Percentiles rank a stretch among this genome's conserved stretches.
Evolutionary conservation across 2,329 filamentous ascomycete species (phyloP).

Genomic region (Rachicladosporium sp.): DNA sequence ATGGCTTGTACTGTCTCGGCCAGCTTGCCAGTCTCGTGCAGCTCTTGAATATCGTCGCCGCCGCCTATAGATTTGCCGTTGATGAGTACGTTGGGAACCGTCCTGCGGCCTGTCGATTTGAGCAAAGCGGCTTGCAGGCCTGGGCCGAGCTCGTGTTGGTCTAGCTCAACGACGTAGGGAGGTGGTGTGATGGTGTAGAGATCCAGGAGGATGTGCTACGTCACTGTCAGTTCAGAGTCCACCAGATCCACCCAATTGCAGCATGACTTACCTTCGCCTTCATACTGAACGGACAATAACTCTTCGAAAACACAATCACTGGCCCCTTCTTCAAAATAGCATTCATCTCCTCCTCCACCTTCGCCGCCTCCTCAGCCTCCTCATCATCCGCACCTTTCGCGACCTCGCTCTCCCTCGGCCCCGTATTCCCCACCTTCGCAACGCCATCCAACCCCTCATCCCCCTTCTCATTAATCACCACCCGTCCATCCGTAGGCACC

Average conservation of each 20-base stretch:
- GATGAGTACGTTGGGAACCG: conserved; percentile 85
- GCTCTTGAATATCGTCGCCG: conserved; percentile 66
- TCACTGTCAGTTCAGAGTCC: too few species aligned
- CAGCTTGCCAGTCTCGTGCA: conserved; percentile 51
- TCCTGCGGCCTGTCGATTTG: conserved; percentile 64
- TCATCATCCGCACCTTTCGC: conserved; percentile 21
- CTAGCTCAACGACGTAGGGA: conserved; percentile 83
- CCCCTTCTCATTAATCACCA: conserved; percentile 20
- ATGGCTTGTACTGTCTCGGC: conserved; percentile 59
- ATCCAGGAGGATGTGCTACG: conserved; percentile 56
- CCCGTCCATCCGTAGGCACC: conserved; percentile 29
- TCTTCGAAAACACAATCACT: conserved; percentile 91
- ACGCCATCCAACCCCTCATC: conserved; percentile 27
- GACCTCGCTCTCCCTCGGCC: conserved; percentile 19
- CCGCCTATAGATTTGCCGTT: conserved; percentile 83
- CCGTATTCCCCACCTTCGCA: conserved; percentile 32
- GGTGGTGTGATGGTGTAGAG: conserved; percentile 72
- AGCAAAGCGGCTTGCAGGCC: conserved; percentile 58
- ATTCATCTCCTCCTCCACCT: conserved; percentile 61
- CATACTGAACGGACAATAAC: conserved; percentile 78
- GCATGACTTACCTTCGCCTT: conserved; percentile 53
- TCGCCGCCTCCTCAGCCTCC: conserved; percentile 47
- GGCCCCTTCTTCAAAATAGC: conserved; percentile 72
- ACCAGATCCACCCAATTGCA: too few species aligned
- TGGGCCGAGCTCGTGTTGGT: conserved; percentile 62